A percentile compares a stretch with the other conserved stretches of the same genome.
These are phyloP conservation scores for Pestalotiopsis sp. DNA, from an alignment of 2,329 filamentous ascomycete species.

Conservation along the genomic window DNA sequence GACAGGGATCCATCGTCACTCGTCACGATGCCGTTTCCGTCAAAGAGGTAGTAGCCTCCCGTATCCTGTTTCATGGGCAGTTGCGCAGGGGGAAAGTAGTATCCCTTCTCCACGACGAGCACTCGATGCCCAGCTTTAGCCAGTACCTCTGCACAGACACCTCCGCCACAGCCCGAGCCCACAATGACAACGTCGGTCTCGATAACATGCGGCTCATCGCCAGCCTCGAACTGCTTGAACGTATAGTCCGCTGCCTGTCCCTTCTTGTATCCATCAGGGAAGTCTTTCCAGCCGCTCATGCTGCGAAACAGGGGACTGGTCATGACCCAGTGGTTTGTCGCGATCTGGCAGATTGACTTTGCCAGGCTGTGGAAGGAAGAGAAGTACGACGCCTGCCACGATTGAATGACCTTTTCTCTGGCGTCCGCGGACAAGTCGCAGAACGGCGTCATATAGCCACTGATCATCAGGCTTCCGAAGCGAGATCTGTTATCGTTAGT, in stretches of 20 bases:
- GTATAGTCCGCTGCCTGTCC: conserved; percentile 44
- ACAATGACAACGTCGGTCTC: conserved; percentile 72
- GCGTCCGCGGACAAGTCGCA: conserved; percentile 49
- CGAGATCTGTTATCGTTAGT: conserved; percentile 42
- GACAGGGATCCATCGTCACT: conserved; percentile 54
- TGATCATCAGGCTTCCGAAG: conserved; percentile 53
- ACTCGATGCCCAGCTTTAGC: conserved; percentile 56
- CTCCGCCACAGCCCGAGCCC: conserved; percentile 73
- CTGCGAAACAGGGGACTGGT: conserved; percentile 46
- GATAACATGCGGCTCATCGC: conserved; percentile 49
- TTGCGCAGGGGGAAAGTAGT: conserved; percentile 64
- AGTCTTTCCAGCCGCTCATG: conserved; percentile 47
- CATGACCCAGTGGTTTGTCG: conserved; percentile 47
- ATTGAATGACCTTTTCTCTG: conserved; percentile 50
- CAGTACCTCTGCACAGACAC: conserved; percentile 69
- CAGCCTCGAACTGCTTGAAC: conserved; percentile 47
- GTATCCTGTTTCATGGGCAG: conserved; percentile 65
- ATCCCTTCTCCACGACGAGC: conserved; percentile 70
- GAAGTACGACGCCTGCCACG: conserved; percentile 52
- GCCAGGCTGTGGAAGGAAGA: conserved; percentile 47
- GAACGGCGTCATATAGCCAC: conserved; percentile 53
- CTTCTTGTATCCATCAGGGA: conserved; percentile 38
- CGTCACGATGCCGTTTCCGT: conserved; percentile 53
- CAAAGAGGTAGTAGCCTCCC: conserved; percentile 59
- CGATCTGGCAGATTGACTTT: conserved; percentile 45